These are phyloP conservation scores for Rhodofomes roseus DNA, from an alignment of 1,284 basidiomycete species.

Conservation along the genomic window DNA sequence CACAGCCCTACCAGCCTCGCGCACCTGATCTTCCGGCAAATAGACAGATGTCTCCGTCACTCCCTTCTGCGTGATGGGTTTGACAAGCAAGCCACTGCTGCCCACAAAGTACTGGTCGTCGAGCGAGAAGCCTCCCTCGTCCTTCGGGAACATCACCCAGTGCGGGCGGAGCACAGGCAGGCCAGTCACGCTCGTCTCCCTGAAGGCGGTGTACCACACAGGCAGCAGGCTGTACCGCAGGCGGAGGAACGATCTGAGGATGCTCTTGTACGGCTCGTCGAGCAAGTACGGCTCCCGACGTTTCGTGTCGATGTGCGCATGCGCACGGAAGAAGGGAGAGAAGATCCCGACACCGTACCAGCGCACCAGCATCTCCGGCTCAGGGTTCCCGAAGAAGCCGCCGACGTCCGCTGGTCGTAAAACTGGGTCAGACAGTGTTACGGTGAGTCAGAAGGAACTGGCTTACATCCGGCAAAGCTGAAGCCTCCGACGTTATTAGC, in stretches of 20 bases:
- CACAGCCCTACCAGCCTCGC: slow-evolving; percentile 13
- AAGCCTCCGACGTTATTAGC: slow-evolving; percentile 92
- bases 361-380: slow-evolving; percentile 89
- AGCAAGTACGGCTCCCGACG: slow-evolving; percentile 93
- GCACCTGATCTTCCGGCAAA: slow-evolving; percentile 82
- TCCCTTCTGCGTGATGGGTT: slow-evolving; percentile 83
- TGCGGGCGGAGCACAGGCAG: slow-evolving; percentile 88
- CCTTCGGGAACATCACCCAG: slow-evolving; percentile 89
- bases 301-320: slow-evolving; percentile 98
- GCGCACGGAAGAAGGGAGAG: slow-evolving; percentile 97
- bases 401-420: slow-evolving; percentile 81
- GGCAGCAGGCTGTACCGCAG: slow-evolving; percentile 89
- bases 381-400: slow-evolving; percentile 98
- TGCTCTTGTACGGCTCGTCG: slow-evolving; percentile 84
- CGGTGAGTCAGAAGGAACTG: background rate
- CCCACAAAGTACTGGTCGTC: slow-evolving; percentile 97
- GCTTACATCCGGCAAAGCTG: slow-evolving; percentile 86
- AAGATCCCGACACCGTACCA: slow-evolving; percentile 98
- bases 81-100: slow-evolving; percentile 84
- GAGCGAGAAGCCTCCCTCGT: slow-evolving; percentile 79
- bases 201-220: slow-evolving; percentile 96
- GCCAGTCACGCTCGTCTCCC: slow-evolving; percentile 78
- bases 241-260: slow-evolving; percentile 77
- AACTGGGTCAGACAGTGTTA: background rate
- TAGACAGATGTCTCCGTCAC: slow-evolving; percentile 76